Conservation (phyloP, 2,329 filamentous ascomycete species). For the Pseudogymnoascus sp. region DNA sequence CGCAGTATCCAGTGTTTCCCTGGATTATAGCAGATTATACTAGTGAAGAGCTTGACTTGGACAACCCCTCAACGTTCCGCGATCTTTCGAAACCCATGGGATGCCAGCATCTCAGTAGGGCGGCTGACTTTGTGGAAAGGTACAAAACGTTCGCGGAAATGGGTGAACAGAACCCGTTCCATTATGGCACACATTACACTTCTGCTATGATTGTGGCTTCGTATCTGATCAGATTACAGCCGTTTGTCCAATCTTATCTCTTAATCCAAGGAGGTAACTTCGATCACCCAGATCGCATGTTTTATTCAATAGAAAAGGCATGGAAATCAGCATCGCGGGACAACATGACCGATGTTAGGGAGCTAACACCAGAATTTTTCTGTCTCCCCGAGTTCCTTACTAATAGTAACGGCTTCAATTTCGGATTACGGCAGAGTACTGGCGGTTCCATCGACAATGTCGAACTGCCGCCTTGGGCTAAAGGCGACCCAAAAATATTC, state of each 20-base stretch:
- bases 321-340: slow-evolving; percentile 85
- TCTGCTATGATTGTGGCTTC: slow-evolving; percentile 98
- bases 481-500: slow-evolving; percentile 91
- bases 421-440: slow-evolving; percentile 76
- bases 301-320: slow-evolving; percentile 84
- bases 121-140: slow-evolving; percentile 72
- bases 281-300: slow-evolving; percentile 90
- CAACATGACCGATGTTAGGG: slow-evolving; percentile 89
- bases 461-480: slow-evolving; percentile 88
- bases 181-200: slow-evolving; percentile 97
- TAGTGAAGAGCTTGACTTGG: slow-evolving; percentile 82
- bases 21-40: slow-evolving; percentile 96
- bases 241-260: slow-evolving; percentile 92
- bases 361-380: slow-evolving; percentile 95
- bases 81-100: slow-evolving; percentile 96
- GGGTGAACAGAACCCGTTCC: slow-evolving; percentile 74
- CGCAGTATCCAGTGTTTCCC: slow-evolving; percentile 95
- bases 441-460: slow-evolving; percentile 78
- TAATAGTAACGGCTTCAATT: slow-evolving; percentile 93
- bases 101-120: slow-evolving; percentile 69
- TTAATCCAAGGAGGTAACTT: slow-evolving; percentile 92
- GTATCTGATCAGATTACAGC: slow-evolving; percentile 88
- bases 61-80: slow-evolving; percentile 75
- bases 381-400: slow-evolving; percentile 89
- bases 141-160: slow-evolving; percentile 88